Evolutionary conservation across 495 filamentous ascomycete species (phyloP).

Genomic region (Tuber melanosporum): DNA sequence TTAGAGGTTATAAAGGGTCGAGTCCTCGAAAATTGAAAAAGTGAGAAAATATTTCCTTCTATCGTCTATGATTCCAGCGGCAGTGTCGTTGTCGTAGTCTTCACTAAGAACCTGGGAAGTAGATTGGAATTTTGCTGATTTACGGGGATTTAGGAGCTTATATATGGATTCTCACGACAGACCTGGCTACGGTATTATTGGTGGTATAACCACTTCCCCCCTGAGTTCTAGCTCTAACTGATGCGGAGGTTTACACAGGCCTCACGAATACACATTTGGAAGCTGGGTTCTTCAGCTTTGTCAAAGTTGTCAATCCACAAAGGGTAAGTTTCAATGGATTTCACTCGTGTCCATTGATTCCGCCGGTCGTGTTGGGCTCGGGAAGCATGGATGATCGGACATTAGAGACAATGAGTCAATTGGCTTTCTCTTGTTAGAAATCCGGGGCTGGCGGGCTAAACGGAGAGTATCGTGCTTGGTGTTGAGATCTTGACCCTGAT

Average conservation of each 20-base stretch:
- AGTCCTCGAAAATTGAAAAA: not conserved
- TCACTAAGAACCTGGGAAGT: not conserved
- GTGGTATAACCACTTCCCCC: not conserved
- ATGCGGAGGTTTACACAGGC: not conserved
- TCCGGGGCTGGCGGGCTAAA: not conserved
- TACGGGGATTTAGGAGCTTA: not conserved
- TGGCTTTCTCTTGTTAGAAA: not conserved
- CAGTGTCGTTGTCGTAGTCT: slow-evolving; percentile 3
- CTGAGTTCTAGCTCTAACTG: not conserved
- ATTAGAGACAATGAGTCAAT: not conserved
- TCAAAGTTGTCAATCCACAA: not conserved
- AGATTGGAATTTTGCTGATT: not conserved
- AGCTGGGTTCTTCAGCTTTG: not conserved
- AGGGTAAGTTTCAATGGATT: not conserved
- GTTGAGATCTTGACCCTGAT: not conserved
- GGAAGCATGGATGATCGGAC: slow-evolving; percentile 1
- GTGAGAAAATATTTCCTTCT: not conserved
- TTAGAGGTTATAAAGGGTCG: not conserved
- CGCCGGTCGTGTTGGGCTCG: not conserved
- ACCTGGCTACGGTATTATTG: not conserved
- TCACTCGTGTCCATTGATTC: not conserved
- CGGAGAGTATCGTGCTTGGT: not conserved
- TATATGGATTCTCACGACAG: not conserved
- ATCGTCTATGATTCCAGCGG: not conserved
- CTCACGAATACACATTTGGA: not conserved